These are phyloP conservation scores for Stagonosporopsis rhizophila DNA, from an alignment of 2,329 filamentous ascomycete genomes.

Conservation along the genomic window DNA sequence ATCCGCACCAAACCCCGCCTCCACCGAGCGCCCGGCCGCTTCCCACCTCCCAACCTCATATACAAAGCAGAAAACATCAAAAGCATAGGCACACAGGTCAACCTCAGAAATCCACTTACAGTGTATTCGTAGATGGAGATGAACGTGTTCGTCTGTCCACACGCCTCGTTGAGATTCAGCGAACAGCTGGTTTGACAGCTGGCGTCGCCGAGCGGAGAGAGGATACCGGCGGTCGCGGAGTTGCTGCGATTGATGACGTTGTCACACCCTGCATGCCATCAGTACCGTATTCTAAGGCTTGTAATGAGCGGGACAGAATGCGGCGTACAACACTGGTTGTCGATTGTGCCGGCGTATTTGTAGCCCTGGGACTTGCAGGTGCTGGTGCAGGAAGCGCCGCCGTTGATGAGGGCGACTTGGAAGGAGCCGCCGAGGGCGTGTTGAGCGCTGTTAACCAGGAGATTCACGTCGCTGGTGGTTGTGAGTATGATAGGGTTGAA, in stretches of 20 bases:
- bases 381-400: conserved; percentile 10
- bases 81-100: conserved; percentile 19
- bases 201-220: background rate
- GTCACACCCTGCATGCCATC: conserved; percentile 1
- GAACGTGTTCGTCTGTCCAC: conserved; percentile 2
- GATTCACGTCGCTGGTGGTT: background rate
- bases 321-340: conserved; percentile 28
- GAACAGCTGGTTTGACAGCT: conserved; percentile 1
- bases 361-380: conserved; percentile 10
- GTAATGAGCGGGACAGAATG: too few species aligned
- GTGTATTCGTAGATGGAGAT: conserved; percentile 20
- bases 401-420: conserved; percentile 5
- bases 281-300: background rate
- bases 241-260: conserved; percentile 8
- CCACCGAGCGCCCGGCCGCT: conserved; percentile 8
- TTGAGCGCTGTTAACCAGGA: background rate
- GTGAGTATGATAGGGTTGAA: background rate
- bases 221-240: background rate
- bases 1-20: too few species aligned
- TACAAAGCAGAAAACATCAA: conserved; percentile 7
- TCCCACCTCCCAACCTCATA: background rate
- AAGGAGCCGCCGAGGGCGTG: conserved; percentile 18
- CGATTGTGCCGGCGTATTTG: conserved; percentile 22
- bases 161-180: conserved; percentile 6
- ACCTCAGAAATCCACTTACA: conserved; percentile 20